Base-by-base conservation (phyloP, 306 rosid genomes). In the Dalbergia cultrata region DNA sequence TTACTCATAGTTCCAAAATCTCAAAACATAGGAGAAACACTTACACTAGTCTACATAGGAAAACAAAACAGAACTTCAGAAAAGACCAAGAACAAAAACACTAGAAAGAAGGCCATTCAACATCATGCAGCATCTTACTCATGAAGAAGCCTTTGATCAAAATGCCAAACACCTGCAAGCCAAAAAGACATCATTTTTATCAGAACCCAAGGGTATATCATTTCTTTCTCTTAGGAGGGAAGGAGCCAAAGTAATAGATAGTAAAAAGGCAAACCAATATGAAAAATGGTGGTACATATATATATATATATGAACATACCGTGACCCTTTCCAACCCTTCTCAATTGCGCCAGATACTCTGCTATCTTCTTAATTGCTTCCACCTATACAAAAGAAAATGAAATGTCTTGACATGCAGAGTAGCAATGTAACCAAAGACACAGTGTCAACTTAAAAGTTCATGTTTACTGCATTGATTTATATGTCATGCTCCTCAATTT, bases 161-260 rank as follows among this genome's bases (percentile, higher is more conserved):
- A 86, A 80, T 89, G 92, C 90, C 92, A 89, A 43, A 84, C 87
- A 79, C 92, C 92, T 89, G 73, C 80, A 75, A 71, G 61, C 81
- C 81, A 86, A 41, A 60, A 54, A 61, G 45, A 52, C 14, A 80
- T 62, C 12, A 74, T 75, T 72, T 59, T 65, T 13, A 49, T 64
- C 7, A 65, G 66, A 82, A 63, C 67, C 45, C 4, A 64, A 54
- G 1, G 17, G 53, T 5, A 52, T 33, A 34, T 43, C 50, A 49
- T 39, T 77, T 79, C 18, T 66, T 66, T 52, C 31, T 14, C 39
- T 13, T 26, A 26, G 43, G 13, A 62, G 53, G 71, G 72, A 21
- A 60, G 9, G 53, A 37, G n/a, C 16, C 49, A 45, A 18, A 33
- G 14, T 35, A 21, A 75, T 71, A 41, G 34, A 56, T 63, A 39